Base-by-base conservation (phyloP, 2,329 filamentous ascomycete genomes). In the Exophiala mesophila region DNA sequence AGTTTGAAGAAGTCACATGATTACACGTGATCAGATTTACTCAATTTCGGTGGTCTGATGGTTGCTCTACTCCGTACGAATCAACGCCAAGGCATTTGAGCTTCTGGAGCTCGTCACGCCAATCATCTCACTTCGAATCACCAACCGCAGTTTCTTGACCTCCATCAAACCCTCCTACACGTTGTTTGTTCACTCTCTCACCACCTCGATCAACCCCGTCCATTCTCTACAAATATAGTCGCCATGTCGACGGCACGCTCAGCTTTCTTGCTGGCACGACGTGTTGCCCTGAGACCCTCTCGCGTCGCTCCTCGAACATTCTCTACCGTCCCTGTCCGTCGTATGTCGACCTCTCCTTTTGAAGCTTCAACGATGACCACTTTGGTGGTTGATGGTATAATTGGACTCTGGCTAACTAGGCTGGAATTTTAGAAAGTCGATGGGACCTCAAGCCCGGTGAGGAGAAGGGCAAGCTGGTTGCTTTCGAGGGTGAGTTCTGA, bases 171-270 rank as follows among this genome's bases (percentile, higher is more conserved):
- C 13, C 30, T 31, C 34, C 13, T 23, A 18, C 26, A 15, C 32
- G 44, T 56, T 44, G 49, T 47, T 34, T 47, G 45, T 32, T 24
- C 44, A 35, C 38, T 41, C 31, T 43, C 38, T 31, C 47, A 40
- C 13, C 44, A 41, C n/a, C n/a, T n/a, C n/a, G n/a, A n/a, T n/a
- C n/a, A 21, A 30, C 42, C 29, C 44, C 7, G 12, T 26, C 32
- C 32, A 5, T 12, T 7, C 32, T 13, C 45, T 31, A 44, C 45
- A 2, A 26, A 36, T 21, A 26, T 19, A 28, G 47, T 42, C 36
- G 50, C 58, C 61, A 72, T 70, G 69, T 71, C 69, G 63, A 63
- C 65, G 54, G 65, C 65, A 61, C 68, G 66, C 57, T 64, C 66
- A 56, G 67, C 63, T 55, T 64, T 65, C 59, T 61, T 64, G 57